Evolutionary conservation across 2,329 filamentous ascomycete genomes (phyloP), one percentile per base, ranked within the genome.

Genomic region (Paecilomyces niveus): DNA sequence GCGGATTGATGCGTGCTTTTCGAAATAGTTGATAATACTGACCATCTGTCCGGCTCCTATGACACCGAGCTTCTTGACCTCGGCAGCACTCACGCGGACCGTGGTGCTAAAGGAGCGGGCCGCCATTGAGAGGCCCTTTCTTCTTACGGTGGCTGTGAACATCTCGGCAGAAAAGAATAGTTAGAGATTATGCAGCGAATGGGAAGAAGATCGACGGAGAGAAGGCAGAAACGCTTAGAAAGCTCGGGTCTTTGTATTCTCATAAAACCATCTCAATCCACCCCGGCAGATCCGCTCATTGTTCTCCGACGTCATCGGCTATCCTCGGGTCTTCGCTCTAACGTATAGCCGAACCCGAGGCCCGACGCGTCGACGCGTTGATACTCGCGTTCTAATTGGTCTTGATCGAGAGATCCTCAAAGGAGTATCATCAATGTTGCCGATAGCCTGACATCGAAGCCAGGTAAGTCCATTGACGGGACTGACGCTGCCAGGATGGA

Each of bases 11-110:
- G 18, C 32, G 13, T 52, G 33, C 26, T 22, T 35, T 8, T 51
- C 51, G 22, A 29, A 26, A 53, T 29, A 5, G 7, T 26, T 35
- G 11, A 21, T 8, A 54, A 52, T 18, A 13, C 81, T 70, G 76
- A 96, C 92, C 92, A 97, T 97, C 74, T 97, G 94, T 29, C 94
- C 94, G 56, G 93, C 92, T 64, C 94, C 94, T 70, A 99, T 83
- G 54, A 99, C 93, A 70, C 93, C 94, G 50, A 99, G 79, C 65
- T 85, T 88, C 79, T 92, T 95, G 62, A 99, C 87, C 70, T 92
- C 85, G 58, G 87, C 85, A 61, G 80, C 80, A 62, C 85, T 85
- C 67, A 82, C 80, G 53, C 80, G 77, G 52, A 85, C 75, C 45
- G 83, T 85, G 33, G 86, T 86, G 78, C 89, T 92, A 77, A 95